Base-by-base conservation (phyloP, 2,329 filamentous ascomycete species). In the Aspergillus japonicus region DNA sequence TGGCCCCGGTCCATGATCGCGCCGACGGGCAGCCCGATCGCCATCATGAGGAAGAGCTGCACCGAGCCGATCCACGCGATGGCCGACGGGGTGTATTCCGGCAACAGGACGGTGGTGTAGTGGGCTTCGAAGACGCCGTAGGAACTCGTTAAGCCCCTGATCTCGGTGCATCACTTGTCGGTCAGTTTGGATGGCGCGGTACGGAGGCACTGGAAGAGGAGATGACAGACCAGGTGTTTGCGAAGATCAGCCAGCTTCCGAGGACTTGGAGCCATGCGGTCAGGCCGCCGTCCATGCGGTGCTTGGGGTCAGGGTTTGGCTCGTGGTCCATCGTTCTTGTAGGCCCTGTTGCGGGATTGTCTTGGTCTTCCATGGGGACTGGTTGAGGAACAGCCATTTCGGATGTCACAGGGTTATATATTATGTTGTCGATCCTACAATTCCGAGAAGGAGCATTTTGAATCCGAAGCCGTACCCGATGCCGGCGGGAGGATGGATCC, bases 1-100 rank as follows among this genome's bases (percentile, higher is more conserved):
- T 79, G 77, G 0, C 81, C 81, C 1, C 74, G 74, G 47, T 83
- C 81, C 42, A 75, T 75, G 0, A 76, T 68, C 0, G 76, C 71
- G 1, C 81, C 80, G 2, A 77, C 75, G 48, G 81, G 72, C 1
- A 77, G 71, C 0, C 79, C 80, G 35, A 76, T 68, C 14, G 75
- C 68, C 54, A 77, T 77, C 23, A 80, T 66, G 21, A 82, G 71
- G 19, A 76, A 81, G 10, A 78, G 72, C 60, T 83, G 78, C 1
- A 83, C 62, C 16, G 80, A 80, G 3, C 81, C 81, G 19, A 83
- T 78, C 81, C 81, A 83, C n/a, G 76, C 77, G 23, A 83, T 74
- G 14, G 73, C 69, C 2, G 78, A 76, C 0, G 76, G 69, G 2
- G 70, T 62, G 39, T 44, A 44, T 5, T 44, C 14, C 6, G 47